Conservation (phyloP, 768 basidiomycete species). For the Lentinula boryana region DNA sequence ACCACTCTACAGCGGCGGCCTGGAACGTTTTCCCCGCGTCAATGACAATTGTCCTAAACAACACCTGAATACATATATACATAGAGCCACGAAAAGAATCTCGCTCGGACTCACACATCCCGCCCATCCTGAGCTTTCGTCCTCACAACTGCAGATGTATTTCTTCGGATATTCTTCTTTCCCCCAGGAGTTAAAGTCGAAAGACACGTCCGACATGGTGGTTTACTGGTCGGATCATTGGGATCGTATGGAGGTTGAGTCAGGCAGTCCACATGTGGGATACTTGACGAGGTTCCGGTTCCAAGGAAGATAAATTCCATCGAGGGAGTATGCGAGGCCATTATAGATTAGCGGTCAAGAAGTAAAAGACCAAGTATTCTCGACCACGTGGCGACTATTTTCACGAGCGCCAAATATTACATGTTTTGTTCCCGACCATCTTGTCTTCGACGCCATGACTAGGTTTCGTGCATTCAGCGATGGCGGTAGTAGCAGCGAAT, state of each 20-base stretch:
- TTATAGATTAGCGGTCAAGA: background rate
- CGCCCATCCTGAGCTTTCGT: conserved; percentile 34
- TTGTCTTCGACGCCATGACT: conserved; percentile 36
- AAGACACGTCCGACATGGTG: conserved; percentile 56
- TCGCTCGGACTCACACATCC: conserved; percentile 41
- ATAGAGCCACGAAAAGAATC: background rate
- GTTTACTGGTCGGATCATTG: conserved; percentile 11
- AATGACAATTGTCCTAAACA: conserved; percentile 64
- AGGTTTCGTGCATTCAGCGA: conserved; percentile 64
- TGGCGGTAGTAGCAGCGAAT: conserved; percentile 18
- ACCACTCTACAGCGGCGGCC: conserved; percentile 45
- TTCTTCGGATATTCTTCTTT: conserved; percentile 79
- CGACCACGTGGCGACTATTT: too few species aligned
- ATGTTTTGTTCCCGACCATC: too few species aligned
- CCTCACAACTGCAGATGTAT: conserved; percentile 69
- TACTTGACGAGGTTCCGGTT: conserved; percentile 71
- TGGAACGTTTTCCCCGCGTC: conserved; percentile 87
- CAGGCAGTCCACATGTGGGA: conserved; percentile 70
- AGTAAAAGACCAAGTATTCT: background rate
- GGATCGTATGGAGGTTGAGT: conserved; percentile 49
- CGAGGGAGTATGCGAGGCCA: background rate
- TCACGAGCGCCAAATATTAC: too few species aligned
- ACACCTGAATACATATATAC: conserved; percentile 9
- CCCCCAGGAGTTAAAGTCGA: conserved; percentile 65
- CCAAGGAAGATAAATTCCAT: conserved; percentile 77